Conservation (phyloP, 2,329 filamentous ascomycete genomes). For the Lasiodiplodia citricola region DNA sequence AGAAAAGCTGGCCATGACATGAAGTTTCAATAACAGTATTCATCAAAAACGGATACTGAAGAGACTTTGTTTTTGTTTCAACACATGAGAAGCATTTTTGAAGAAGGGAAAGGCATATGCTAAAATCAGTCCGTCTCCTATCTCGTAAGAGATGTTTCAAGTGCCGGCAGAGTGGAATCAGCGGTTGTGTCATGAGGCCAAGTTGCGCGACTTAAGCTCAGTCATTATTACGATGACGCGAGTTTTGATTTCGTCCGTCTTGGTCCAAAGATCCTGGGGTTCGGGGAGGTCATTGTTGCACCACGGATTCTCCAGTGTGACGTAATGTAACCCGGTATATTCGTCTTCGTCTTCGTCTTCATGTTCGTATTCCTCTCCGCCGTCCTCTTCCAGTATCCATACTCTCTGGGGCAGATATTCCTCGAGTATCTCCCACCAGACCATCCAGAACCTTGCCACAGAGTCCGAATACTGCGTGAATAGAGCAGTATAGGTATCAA, state of each 20-base stretch:
- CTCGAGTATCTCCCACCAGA: background rate
- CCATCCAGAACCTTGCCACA: background rate
- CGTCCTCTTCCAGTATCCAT: background rate
- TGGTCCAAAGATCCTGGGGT: constrained; percentile 1
- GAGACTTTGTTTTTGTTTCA: too few relatives aligned
- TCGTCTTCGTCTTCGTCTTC: too few relatives aligned
- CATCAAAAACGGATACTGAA: too few relatives aligned
- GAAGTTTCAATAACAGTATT: too few relatives aligned
- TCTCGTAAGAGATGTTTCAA: too few relatives aligned
- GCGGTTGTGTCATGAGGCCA: background rate
- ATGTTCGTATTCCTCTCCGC: too few relatives aligned
- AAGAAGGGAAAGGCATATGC: too few relatives aligned
- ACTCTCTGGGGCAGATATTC: background rate
- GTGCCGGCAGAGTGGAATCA: background rate
- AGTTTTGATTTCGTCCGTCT: background rate
- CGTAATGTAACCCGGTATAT: too few relatives aligned
- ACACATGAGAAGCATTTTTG: too few relatives aligned
- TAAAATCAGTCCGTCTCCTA: too few relatives aligned
- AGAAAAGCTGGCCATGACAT: too few relatives aligned
- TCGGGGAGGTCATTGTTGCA: background rate
- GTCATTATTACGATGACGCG: background rate
- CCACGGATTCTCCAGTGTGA: background rate
- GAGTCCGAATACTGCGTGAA: background rate
- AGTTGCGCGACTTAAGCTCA: background rate
- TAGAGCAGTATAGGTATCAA: background rate